phyloP scores from a whole-genome alignment of 2,329 filamentous ascomycete species.

The Alternaria arbusti region DNA sequence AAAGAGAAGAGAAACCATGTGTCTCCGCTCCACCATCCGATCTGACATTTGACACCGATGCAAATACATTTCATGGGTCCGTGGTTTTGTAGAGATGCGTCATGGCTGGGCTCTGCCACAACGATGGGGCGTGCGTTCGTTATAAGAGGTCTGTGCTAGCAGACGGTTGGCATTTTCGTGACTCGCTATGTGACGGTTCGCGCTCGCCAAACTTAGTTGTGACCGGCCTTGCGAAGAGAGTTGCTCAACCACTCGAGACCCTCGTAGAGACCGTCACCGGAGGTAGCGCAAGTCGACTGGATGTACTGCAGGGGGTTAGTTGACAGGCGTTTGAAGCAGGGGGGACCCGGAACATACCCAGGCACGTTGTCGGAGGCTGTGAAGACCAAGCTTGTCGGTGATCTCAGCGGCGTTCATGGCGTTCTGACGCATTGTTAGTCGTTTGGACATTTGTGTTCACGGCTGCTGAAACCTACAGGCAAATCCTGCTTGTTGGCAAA shows the following conservation, averaged over 20 bases:
- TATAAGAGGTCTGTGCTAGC: constrained; percentile 31
- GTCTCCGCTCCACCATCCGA: constrained; percentile 46
- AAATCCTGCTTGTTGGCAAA: constrained; percentile 99
- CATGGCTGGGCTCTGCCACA: constrained; percentile 21
- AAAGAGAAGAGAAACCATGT: constrained; percentile 32
- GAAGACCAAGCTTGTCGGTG: constrained; percentile 99
- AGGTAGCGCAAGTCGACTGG: constrained; percentile 99
- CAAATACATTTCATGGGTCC: constrained; percentile 40
- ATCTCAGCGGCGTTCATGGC: constrained; percentile 99
- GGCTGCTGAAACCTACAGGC: constrained; percentile 62
- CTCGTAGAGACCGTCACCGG: constrained; percentile 98
- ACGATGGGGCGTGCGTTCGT: constrained; percentile 31
- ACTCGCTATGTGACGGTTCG: constrained; percentile 29
- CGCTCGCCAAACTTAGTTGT: constrained; percentile 48
- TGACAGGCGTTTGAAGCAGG: not conserved
- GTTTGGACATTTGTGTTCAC: not conserved
- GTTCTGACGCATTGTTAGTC: constrained; percentile 66
- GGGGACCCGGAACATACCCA: constrained; percentile 74
- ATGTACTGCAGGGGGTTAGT: constrained; percentile 71
- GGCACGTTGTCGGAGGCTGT: constrained; percentile 96
- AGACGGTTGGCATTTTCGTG: constrained; percentile 38
- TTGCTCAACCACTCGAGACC: constrained; percentile 75
- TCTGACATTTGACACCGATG: constrained; percentile 42
- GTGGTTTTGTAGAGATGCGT: constrained; percentile 21
- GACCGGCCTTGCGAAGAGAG: constrained; percentile 61